A percentile compares a stretch with the other conserved stretches of the same genome.
Evolutionary conservation across 2,329 filamentous ascomycete genomes (phyloP).

Genomic region (Calonectria hongkongensis): DNA sequence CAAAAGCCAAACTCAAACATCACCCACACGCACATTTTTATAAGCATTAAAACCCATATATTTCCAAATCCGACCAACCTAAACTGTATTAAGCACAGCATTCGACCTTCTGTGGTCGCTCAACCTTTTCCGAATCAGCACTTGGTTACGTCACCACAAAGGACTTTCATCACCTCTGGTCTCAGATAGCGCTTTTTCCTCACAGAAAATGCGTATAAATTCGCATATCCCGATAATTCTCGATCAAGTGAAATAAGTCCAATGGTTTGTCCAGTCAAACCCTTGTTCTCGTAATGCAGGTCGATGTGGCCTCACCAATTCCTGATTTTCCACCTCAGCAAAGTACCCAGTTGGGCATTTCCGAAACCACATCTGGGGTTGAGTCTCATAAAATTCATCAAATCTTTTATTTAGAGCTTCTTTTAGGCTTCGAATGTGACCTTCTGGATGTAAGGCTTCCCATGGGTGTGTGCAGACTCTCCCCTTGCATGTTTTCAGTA

Average conservation of each 20-base stretch:
- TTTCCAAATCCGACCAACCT: background rate
- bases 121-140: no score
- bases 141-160: no score
- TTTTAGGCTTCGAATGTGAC: slow-evolving; percentile 1
- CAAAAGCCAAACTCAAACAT: background rate
- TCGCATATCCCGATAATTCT: background rate
- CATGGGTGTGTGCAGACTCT: slow-evolving; percentile 35
- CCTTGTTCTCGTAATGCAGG: background rate
- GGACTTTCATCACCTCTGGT: no score
- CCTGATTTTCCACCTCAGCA: slow-evolving; percentile 22
- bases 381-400: slow-evolving; percentile 32
- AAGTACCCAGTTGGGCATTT: slow-evolving; percentile 16
- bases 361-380: slow-evolving; percentile 30
- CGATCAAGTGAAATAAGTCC: slow-evolving; percentile 18
- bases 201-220: no score
- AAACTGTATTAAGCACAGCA: no score
- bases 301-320: background rate
- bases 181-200: no score
- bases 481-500: slow-evolving; percentile 39
- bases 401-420: slow-evolving; percentile 17
- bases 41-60: background rate
- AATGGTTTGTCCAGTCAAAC: slow-evolving; percentile 30
- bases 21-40: background rate
- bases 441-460: slow-evolving; percentile 28
- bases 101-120: no score